Evolutionary conservation across 1,284 basidiomycete species (phyloP), one percentile per base, ranked within the genome.

Genomic region (Ganoderma resinaceum): DNA sequence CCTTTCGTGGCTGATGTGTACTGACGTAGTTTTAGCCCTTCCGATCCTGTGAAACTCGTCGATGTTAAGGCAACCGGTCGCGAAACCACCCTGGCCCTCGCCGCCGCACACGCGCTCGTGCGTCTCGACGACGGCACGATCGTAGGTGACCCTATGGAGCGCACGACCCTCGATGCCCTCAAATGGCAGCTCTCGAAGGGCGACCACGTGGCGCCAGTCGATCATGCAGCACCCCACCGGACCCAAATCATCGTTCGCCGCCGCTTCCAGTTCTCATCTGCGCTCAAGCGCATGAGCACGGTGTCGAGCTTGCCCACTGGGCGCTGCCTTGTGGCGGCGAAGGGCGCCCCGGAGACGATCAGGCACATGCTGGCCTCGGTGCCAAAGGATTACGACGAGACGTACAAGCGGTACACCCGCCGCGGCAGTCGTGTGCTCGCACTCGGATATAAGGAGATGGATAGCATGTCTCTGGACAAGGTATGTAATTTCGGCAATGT

Each of bases 71-170:
- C 93, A 63, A 89, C 92, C 9, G 83, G 87, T 2, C 86, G 88
- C 61, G 91, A 96, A 72, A 98, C 97, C 0, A 95, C 91, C 2
- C 84, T 95, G 0, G 95, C 95, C 66, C 89, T 99, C 16, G 97
- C 97, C 55, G 91, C 95, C 8, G 97, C 98, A 0, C 98, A 99
- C 77, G 97, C 98, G 0, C 85, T 99, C 3, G 97, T 99, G 26
- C 87, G 95, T 63, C 87, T 99, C 46, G 94, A 95, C 73, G 96
- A 98, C 76, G 97, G 96, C 4, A 92, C 91, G 0, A 85, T 98
- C 43, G 97, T 99, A 42, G 98, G 97, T 18, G 98, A 99, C 79
- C 97, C 98, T 0, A 99, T 99, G 97, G 97, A 99, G 81, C 97
- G 97, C 83, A 97, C 95, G 0, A 97, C 97, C 0, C 83, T 99